A percentile compares a stretch with the other conserved stretches of the same genome.
Conservation (phyloP, 2,329 filamentous ascomycete genomes). For the Aureobasidium sp. region DNA sequence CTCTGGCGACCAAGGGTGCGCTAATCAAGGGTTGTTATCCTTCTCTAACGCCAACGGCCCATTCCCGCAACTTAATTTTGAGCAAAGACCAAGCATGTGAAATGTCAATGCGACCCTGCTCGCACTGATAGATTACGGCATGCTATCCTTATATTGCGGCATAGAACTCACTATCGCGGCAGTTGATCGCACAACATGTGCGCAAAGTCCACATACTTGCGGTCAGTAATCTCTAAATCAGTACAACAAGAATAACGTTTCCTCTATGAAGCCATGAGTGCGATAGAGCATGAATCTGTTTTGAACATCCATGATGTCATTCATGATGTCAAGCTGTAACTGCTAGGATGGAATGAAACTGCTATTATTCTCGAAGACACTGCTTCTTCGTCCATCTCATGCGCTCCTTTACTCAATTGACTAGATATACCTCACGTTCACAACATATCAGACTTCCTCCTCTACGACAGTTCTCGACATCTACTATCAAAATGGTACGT, state of each 20-base stretch:
- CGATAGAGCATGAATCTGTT: neutral
- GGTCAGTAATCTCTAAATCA: neutral
- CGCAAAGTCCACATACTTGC: neutral
- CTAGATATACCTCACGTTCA: neutral
- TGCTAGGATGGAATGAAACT: neutral
- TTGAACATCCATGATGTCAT: neutral
- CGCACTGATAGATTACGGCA: neutral
- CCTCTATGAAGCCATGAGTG: neutral
- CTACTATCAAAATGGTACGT: conserved; percentile 32
- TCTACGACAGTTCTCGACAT: neutral
- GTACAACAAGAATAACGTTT: neutral
- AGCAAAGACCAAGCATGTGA: conserved; percentile 8
- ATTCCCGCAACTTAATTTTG: conserved; percentile 4
- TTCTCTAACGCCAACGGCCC: conserved; percentile 10
- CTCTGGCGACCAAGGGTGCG: conserved; percentile 3
- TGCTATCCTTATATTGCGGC: neutral
- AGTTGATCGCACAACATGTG: neutral
- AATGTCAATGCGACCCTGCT: neutral
- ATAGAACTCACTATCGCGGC: no score
- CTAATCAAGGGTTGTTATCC: neutral
- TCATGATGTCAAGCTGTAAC: neutral
- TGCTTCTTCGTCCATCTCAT: neutral
- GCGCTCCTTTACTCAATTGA: neutral
- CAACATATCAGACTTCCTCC: neutral
- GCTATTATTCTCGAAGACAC: neutral